phyloP scores from a whole-genome alignment of 2,329 filamentous ascomycete genomes.

The Fusarium piperis region DNA sequence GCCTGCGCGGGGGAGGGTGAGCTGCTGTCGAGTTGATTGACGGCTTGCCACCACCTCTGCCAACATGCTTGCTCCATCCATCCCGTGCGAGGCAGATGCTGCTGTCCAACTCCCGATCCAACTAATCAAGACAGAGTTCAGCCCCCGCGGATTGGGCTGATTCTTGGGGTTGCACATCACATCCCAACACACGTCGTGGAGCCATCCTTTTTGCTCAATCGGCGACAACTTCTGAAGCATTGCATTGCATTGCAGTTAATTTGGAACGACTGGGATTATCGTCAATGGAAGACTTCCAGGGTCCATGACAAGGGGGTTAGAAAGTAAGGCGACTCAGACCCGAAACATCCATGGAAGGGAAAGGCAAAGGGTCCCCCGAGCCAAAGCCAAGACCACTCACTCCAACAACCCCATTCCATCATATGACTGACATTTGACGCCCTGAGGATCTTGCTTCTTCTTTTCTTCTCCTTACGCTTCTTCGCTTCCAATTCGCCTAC shows the following conservation, averaged over 20 bases:
- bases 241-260: constrained; percentile 2
- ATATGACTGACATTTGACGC: constrained; percentile 20
- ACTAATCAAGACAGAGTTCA: constrained; percentile 37
- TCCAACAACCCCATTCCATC: constrained; percentile 21
- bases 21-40: constrained; percentile 5
- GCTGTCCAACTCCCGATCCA: constrained; percentile 32
- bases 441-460: constrained; percentile 18
- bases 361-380: neutral
- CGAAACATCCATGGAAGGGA: neutral
- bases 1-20: constrained; percentile 21
- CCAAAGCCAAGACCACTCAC: constrained; percentile 5
- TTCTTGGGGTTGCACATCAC: constrained; percentile 3
- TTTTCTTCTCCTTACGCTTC: neutral
- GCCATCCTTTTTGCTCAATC: neutral
- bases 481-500: neutral
- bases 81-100: constrained; percentile 14
- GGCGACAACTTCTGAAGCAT: neutral
- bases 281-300: neutral
- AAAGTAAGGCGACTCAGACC: constrained; percentile 9
- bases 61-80: neutral
- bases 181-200: neutral
- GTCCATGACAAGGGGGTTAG: neutral
- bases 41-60: constrained; percentile 3
- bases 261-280: neutral
- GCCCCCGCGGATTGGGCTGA: constrained; percentile 22